Percentiles rank a stretch among this genome's conserved stretches.
These are phyloP conservation scores for Wickerhamiella azyma DNA, from an alignment of 805 yeast genomes.

Conservation along the genomic window DNA sequence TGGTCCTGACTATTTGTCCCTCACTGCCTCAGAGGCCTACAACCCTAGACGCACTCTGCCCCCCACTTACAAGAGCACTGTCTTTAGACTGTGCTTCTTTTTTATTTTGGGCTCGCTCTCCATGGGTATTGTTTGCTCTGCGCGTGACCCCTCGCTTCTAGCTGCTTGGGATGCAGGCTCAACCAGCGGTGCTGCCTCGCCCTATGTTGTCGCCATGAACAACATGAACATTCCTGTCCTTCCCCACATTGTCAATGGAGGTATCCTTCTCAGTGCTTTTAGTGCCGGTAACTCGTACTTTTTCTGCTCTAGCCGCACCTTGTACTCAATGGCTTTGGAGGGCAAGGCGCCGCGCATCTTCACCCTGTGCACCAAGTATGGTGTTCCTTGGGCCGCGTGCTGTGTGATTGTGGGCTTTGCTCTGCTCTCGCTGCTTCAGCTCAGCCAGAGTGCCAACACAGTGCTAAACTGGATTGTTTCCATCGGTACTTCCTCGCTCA, in stretches of 20 bases:
- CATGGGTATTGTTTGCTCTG: constrained; percentile 64
- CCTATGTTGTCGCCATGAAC: constrained; percentile 73
- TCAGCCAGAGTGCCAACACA: constrained; percentile 41
- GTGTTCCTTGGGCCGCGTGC: constrained; percentile 56
- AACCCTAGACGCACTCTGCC: constrained; percentile 63
- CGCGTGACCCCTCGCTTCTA: constrained; percentile 47
- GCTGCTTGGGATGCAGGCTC: constrained; percentile 45
- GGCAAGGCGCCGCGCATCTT: constrained; percentile 65
- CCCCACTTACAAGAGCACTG: constrained; percentile 64
- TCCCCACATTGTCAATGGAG: constrained; percentile 56
- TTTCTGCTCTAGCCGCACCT: constrained; percentile 54
- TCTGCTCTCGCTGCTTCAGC: constrained; percentile 49
- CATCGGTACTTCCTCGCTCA: constrained; percentile 55
- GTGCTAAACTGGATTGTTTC: constrained; percentile 65
- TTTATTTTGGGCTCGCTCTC: constrained; percentile 63
- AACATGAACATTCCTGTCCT: constrained; percentile 35
- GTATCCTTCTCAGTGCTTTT: constrained; percentile 60
- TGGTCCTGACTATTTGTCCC: constrained; percentile 75
- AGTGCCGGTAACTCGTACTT: constrained; percentile 77
- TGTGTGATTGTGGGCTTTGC: constrained; percentile 40
- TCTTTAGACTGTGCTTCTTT: constrained; percentile 50
- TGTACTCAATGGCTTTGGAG: constrained; percentile 55
- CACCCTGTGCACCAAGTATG: constrained; percentile 44
- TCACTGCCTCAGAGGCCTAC: constrained; percentile 72
- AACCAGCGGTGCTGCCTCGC: constrained; percentile 32